Evolutionary conservation across 257 asterid species (phyloP).

Genomic region (Scutellaria baicalensis): DNA sequence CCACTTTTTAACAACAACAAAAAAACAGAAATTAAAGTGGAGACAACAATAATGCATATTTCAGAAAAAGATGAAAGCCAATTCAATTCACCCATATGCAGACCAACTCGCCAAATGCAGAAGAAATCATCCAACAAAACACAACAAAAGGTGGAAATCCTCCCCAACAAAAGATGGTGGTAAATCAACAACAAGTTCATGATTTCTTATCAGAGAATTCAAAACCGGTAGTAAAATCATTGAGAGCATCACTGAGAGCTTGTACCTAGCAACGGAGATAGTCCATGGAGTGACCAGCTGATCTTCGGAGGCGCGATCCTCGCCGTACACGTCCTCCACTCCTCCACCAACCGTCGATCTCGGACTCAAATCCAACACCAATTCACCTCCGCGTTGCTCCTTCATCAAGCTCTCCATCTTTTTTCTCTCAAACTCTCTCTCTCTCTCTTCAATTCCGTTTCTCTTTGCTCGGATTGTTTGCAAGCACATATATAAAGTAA

Average conservation of each 20-base stretch:
- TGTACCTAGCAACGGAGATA: slow-evolving; percentile 61
- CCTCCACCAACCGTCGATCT: slow-evolving; percentile 73
- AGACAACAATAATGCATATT: too few species aligned
- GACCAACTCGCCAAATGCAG: not conserved
- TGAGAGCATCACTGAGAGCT: too few species aligned
- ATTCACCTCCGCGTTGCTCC: slow-evolving; percentile 68
- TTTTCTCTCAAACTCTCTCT: not conserved
- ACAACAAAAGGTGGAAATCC: too few species aligned
- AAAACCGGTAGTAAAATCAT: too few species aligned
- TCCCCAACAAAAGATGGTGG: too few species aligned
- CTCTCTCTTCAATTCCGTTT: not conserved
- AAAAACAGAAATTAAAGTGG: not conserved
- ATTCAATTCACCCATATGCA: not conserved
- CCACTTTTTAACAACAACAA: slow-evolving; percentile 36
- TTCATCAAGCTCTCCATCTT: slow-evolving; percentile 53
- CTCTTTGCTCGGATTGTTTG: not conserved
- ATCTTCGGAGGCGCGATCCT: slow-evolving; percentile 82
- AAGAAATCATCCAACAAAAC: not conserved
- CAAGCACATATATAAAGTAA: not conserved
- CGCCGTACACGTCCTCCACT: slow-evolving; percentile 82
- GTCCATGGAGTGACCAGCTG: slow-evolving; percentile 85
- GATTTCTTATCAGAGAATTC: not conserved
- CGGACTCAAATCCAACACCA: slow-evolving; percentile 70
- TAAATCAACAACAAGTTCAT: not conserved
- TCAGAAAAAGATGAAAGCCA: too few species aligned